Conservation (phyloP, 2,329 filamentous ascomycete genomes). For the Sclerotinia glacialis region DNA sequence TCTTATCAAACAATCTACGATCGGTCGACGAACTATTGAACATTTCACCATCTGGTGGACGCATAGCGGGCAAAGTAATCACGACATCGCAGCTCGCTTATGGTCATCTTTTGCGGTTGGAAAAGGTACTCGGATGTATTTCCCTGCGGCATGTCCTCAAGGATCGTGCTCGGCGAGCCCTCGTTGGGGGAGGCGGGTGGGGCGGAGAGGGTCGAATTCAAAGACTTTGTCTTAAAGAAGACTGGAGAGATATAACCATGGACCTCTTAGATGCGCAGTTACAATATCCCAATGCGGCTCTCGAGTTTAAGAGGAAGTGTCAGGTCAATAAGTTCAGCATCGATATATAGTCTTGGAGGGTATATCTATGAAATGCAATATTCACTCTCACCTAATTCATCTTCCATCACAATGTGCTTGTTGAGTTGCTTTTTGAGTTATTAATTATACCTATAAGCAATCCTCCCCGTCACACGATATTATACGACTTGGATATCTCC, state of each 20-base stretch:
- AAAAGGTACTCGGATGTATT: not conserved
- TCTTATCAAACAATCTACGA: not conserved
- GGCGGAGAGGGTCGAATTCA: not conserved
- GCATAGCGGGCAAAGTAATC: not conserved
- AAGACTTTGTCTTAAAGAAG: rapidly evolving
- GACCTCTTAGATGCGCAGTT: not conserved
- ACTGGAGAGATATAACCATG: not conserved
- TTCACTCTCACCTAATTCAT: too few species aligned
- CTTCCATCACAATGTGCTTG: too few species aligned
- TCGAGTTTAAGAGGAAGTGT: not conserved
- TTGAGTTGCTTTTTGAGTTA: too few species aligned
- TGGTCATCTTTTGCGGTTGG: not conserved
- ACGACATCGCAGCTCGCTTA: not conserved
- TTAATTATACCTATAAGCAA: too few species aligned
- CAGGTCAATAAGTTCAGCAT: too few species aligned
- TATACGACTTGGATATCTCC: too few species aligned
- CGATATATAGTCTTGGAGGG: not conserved
- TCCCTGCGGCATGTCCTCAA: not conserved
- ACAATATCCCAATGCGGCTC: not conserved
- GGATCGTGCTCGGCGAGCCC: too few species aligned
- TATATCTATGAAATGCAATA: not conserved
- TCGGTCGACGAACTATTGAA: not conserved
- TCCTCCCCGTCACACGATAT: too few species aligned
- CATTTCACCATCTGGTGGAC: not conserved
- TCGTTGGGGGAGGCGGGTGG: not conserved